A percentile compares a stretch with the other conserved stretches of the same genome.
Conservation (phyloP, 495 filamentous ascomycete species). For the Neurospora pannonica region DNA sequence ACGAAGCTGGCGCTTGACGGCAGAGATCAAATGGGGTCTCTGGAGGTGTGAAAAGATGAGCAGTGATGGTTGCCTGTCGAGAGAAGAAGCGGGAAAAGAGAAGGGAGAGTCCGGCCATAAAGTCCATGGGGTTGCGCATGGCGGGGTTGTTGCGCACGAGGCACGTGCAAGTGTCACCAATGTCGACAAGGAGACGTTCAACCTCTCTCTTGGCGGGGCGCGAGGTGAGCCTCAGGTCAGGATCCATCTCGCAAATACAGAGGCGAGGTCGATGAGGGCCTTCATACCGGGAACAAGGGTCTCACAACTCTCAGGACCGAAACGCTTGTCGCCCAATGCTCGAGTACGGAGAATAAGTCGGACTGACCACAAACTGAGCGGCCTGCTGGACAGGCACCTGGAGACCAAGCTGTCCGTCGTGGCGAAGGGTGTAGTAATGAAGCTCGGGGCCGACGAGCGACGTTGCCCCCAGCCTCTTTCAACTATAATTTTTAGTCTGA, state of each 20-base stretch:
- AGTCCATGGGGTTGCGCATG: background rate
- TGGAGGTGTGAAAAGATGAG: background rate
- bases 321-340: conserved; percentile 69
- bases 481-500: too few relatives aligned
- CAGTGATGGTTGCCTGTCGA: background rate
- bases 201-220: background rate
- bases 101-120: background rate
- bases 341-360: background rate
- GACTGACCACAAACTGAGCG: background rate
- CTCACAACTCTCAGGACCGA: conserved; percentile 95
- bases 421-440: conserved; percentile 20
- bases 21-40: background rate
- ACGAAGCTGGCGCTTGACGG: background rate
- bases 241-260: background rate
- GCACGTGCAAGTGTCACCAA: background rate
- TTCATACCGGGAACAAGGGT: conserved; percentile 97
- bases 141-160: background rate
- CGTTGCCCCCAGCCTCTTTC: too few relatives aligned
- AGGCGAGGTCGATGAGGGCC: conserved; percentile 71
- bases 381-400: conserved; percentile 2
- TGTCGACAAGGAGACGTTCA: background rate
- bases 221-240: background rate
- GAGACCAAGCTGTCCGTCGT: background rate
- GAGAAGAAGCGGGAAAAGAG: background rate
- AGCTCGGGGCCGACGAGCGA: background rate